Base-by-base conservation (phyloP, 2,329 filamentous ascomycete species). In the Pseudocercospora eumusae region DNA sequence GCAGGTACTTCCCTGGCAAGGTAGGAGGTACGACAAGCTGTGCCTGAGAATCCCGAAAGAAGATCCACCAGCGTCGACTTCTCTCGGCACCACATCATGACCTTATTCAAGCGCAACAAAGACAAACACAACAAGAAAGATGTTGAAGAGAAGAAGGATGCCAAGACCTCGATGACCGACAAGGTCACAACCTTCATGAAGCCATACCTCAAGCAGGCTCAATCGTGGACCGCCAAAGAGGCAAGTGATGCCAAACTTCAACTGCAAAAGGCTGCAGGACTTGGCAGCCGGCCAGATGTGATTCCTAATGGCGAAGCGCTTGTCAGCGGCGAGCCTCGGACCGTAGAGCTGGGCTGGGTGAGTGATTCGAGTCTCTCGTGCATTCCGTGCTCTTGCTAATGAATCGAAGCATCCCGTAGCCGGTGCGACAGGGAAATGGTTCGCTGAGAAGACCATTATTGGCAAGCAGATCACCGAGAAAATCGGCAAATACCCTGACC, bases 401-500 rank as follows among this genome's bases (percentile, higher is more conserved):
- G 20, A 8, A 18, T 31, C 3, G 15, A 21, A 62, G 64, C 64
- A 66, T 60, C 64, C 64, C 3, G 61, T 64, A 27, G 59, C 54
- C 6, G 59, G 59, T 27, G 56, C 47, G 6, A 57, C 56, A 25
- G 63, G 65, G 18, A 65, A 64, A 44, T 65, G 61, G 59, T 65
- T 65, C 49, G 61, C 59, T 4, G 65, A 61, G 33, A 64, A 64
- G 55, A 65, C 61, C 15, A 62, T 62, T 7, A 61, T 65, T 33
- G 65, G 64, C n/a, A 61, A 57, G 7, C 21, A 60, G 23, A 66
- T 66, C 33, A 54, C 40, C 13, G 27, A 62, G n/a, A 60, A 55
- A 25, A 62, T 66, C 52, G 62, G 62, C 57, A 64, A 56, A n/a
- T 66, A 64, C 49, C 64, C 64, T 9, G 64, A 66, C 60, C 64